Conservation (phyloP, 2,329 filamentous ascomycete genomes). For the Nothomitra cinnamomea region DNA sequence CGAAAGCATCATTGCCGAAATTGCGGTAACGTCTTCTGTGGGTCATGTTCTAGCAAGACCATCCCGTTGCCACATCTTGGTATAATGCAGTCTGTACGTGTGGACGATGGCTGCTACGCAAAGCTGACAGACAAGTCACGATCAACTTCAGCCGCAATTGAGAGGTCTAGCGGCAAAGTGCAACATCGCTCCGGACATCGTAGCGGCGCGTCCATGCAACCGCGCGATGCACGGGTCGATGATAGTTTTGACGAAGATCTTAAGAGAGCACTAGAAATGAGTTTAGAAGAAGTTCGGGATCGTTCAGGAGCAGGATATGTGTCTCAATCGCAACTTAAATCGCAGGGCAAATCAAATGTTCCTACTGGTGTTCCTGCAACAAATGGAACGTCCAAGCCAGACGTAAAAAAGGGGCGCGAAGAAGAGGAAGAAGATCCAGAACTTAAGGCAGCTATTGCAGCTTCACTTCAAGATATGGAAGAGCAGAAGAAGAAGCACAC, state of each 20-base stretch:
- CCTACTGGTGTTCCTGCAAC: constrained; percentile 8
- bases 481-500: constrained; percentile 89
- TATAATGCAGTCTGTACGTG: constrained; percentile 76
- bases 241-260: constrained; percentile 89
- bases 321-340: constrained; percentile 38
- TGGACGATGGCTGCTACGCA: constrained; percentile 88
- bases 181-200: constrained; percentile 37
- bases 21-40: constrained; percentile 94
- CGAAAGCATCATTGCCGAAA: constrained; percentile 97
- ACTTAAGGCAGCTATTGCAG: constrained; percentile 84
- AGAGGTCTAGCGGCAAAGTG: constrained; percentile 26
- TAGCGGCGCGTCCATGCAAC: constrained; percentile 68
- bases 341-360: constrained; percentile 18
- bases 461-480: constrained; percentile 92
- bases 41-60: constrained; percentile 79
- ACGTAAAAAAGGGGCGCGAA: constrained; percentile 8
- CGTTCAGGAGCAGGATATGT: constrained; percentile 55
- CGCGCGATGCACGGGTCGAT: constrained; percentile 72
- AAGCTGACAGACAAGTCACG: constrained; percentile 64
- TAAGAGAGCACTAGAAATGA: constrained; percentile 90
- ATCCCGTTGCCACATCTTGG: constrained; percentile 82
- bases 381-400: constrained; percentile 17
- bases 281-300: constrained; percentile 75
- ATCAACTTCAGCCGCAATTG: constrained; percentile 23
- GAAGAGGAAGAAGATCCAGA: constrained; percentile 84